A percentile compares a stretch with the other conserved stretches of the same genome.
Conservation (phyloP, 2,329 filamentous ascomycete species). For the Aotearoamyces nothofagi region DNA sequence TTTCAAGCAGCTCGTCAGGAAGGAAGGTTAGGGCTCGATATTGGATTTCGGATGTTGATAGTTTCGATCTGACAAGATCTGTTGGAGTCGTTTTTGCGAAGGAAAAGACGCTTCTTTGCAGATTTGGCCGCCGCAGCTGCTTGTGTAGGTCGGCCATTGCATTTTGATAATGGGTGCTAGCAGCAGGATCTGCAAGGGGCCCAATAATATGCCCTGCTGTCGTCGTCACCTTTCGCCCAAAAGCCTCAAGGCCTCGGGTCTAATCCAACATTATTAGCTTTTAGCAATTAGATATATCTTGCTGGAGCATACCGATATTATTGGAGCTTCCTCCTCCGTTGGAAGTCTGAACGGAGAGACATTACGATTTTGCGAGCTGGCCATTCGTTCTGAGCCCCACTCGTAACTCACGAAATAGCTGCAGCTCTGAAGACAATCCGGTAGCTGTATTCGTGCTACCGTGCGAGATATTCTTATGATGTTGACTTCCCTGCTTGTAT, state of each 20-base stretch:
- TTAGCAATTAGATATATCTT: too few relatives aligned
- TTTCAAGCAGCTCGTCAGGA: conserved; percentile 75
- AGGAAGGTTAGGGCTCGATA: conserved; percentile 80
- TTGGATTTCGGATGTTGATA: conserved; percentile 85
- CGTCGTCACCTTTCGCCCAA: conserved; percentile 85
- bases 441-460: too few relatives aligned
- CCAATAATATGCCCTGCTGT: conserved; percentile 85
- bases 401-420: too few relatives aligned
- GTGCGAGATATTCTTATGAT: too few relatives aligned
- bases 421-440: too few relatives aligned
- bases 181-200: conserved; percentile 39
- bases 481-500: too few relatives aligned
- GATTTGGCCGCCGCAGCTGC: conserved; percentile 66
- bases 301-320: conserved; percentile 20
- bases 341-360: conserved; percentile 15
- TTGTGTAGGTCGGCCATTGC: conserved; percentile 84
- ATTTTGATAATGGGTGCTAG: conserved; percentile 58
- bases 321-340: conserved; percentile 15
- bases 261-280: too few relatives aligned
- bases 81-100: conserved; percentile 85
- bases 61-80: conserved; percentile 79
- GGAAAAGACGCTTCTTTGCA: conserved; percentile 84
- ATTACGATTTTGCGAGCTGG: conserved; percentile 19
- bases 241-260: conserved; percentile 81
- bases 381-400: conserved; percentile 17